Evolutionary conservation across 306 rosid genomes (phyloP).

Genomic region (Casuarina glauca): DNA sequence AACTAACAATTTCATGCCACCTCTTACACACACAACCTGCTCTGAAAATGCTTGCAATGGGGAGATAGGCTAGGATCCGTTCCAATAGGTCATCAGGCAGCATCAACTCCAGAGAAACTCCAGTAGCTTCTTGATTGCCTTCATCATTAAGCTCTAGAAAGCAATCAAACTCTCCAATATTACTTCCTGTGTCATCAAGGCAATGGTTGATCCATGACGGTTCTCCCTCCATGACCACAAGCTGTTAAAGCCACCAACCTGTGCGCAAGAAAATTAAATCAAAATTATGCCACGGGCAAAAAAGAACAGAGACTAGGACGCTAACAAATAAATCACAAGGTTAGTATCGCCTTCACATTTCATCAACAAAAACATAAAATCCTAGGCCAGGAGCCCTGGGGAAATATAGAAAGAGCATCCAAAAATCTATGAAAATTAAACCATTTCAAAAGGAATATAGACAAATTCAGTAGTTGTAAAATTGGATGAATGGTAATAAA

Average conservation of each 20-base stretch:
- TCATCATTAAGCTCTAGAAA: constrained; percentile 58
- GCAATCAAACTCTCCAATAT: constrained; percentile 47
- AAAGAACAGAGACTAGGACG: constrained; percentile 7
- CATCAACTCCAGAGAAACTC: constrained; percentile 55
- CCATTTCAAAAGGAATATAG: neutral
- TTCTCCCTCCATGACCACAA: constrained; percentile 70
- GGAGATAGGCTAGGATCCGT: constrained; percentile 80
- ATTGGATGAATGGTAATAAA: neutral
- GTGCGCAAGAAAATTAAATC: constrained; percentile 7
- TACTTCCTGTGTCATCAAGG: constrained; percentile 45
- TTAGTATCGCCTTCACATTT: constrained; percentile 13
- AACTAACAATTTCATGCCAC: constrained; percentile 76
- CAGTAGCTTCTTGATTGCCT: constrained; percentile 52
- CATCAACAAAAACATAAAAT: constrained; percentile 13
- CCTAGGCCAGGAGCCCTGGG: constrained; percentile 13
- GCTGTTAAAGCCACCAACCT: constrained; percentile 32
- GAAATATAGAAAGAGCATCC: constrained; percentile 12
- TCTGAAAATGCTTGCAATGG: constrained; percentile 77
- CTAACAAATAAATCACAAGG: constrained; percentile 12
- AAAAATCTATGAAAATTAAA: neutral
- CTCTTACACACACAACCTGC: constrained; percentile 83
- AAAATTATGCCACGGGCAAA: neutral
- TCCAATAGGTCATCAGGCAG: constrained; percentile 89
- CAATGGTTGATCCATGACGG: constrained; percentile 70
- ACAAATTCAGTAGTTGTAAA: neutral